Evolutionary conservation across 2,329 filamentous ascomycete genomes (phyloP).

Genomic region (Penicillium sp.): DNA sequence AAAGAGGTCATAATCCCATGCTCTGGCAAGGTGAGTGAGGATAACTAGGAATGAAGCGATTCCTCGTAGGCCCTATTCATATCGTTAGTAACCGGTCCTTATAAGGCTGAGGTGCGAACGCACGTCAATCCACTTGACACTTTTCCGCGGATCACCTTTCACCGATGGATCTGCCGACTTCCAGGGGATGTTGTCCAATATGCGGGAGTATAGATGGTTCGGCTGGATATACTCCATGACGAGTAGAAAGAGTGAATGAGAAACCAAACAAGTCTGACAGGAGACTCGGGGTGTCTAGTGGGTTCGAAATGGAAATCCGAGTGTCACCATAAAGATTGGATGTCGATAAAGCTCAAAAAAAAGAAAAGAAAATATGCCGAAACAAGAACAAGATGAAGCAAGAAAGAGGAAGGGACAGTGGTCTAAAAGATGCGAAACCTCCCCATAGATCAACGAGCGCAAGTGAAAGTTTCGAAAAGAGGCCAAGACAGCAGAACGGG

Average conservation of each 20-base stretch:
- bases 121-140: conserved; percentile 8
- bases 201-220: conserved; percentile 15
- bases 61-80: conserved; percentile 49
- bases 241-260: neutral
- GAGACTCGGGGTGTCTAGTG: neutral
- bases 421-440: neutral
- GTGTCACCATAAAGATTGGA: neutral
- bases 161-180: conserved; percentile 14
- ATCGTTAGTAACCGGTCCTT: neutral
- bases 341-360: neutral
- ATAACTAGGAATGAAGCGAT: conserved; percentile 54
- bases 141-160: conserved; percentile 9
- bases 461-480: neutral
- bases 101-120: neutral
- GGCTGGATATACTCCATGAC: conserved; percentile 20
- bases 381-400: neutral
- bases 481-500: neutral
- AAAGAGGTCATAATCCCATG: conserved; percentile 52
- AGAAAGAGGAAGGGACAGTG: neutral
- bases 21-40: conserved; percentile 52
- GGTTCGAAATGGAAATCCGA: neutral
- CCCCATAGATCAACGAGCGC: conserved; percentile 2
- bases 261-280: neutral
- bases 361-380: neutral
- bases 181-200: conserved; percentile 22